Evolutionary conservation across 2,329 filamentous ascomycete species (phyloP).

Genomic region (Fusarium phyllophilum): DNA sequence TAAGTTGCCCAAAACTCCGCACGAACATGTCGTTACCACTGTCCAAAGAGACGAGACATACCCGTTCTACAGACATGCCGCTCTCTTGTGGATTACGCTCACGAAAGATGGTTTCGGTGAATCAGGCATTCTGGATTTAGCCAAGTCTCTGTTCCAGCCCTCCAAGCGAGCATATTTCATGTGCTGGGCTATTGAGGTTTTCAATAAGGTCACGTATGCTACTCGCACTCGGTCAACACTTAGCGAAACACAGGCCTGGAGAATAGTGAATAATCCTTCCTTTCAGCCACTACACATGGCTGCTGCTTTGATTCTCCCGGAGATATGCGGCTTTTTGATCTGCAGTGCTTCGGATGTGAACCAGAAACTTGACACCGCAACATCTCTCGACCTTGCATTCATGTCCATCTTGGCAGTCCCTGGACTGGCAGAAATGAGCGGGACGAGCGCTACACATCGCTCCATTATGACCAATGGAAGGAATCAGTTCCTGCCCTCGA

Average conservation of each 20-base stretch:
- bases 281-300: conserved; percentile 18
- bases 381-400: not conserved
- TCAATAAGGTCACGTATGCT: not conserved
- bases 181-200: not conserved
- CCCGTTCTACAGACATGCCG: conserved; percentile 14
- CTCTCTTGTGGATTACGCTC: not conserved
- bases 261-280: accelerated
- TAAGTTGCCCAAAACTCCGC: accelerated
- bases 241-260: not conserved
- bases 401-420: not conserved
- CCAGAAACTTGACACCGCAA: accelerated
- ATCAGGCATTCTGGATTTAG: not conserved
- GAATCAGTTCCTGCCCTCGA: not conserved
- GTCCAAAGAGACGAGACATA: not conserved
- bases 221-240: not conserved
- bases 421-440: not conserved
- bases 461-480: not conserved
- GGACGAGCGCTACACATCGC: too few relatives aligned
- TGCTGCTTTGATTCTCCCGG: conserved; percentile 4
- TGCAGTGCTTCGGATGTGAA: not conserved
- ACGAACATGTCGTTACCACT: not conserved
- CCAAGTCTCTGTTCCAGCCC: not conserved
- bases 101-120: not conserved
- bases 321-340: conserved; percentile 10
- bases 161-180: not conserved